A percentile compares a stretch with the other conserved stretches of the same genome.
These are phyloP conservation scores for Sphagnum fallax DNA, from an alignment of 228 moss, liverwort and hornwort species.

Conservation along the genomic window DNA sequence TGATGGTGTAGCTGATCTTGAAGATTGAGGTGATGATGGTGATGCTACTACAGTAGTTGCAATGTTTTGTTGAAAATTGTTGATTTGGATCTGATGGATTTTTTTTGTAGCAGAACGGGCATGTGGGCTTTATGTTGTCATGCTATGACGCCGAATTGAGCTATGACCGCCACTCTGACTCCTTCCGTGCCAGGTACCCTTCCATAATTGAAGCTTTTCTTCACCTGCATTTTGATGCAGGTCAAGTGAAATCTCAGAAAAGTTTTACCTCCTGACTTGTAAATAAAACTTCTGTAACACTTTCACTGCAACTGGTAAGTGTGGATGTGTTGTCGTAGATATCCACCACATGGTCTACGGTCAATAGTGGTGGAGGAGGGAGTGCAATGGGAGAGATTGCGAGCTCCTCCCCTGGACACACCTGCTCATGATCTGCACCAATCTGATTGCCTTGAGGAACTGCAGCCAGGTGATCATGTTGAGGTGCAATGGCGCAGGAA, in stretches of 20 bases:
- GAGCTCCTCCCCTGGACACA: constrained; percentile 31
- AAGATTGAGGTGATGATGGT: too few relatives aligned
- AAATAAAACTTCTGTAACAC: not conserved
- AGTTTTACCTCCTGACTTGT: too few relatives aligned
- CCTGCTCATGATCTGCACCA: constrained; percentile 36
- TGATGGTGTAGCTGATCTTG: too few relatives aligned
- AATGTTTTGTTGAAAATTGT: too few relatives aligned
- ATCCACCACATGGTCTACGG: constrained; percentile 43
- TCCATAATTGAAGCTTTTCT: not conserved
- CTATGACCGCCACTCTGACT: constrained; percentile 68
- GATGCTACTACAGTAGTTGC: too few relatives aligned
- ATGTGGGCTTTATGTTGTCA: constrained; percentile 93
- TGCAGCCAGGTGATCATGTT: constrained; percentile 34
- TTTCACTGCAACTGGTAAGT: constrained; percentile 1
- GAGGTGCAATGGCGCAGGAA: constrained; percentile 51
- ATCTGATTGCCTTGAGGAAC: constrained; percentile 38
- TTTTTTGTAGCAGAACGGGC: constrained; percentile 79
- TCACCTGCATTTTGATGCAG: too few relatives aligned
- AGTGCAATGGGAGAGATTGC: constrained; percentile 33
- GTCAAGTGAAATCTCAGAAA: too few relatives aligned
- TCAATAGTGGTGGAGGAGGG: constrained; percentile 34
- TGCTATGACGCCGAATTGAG: constrained; percentile 96
- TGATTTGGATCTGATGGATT: too few relatives aligned
- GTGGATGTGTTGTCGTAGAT: constrained; percentile 1
- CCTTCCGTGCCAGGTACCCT: constrained; percentile 80